Base-by-base conservation (phyloP, 768 basidiomycete species). In the Boletus vermiculosoides region DNA sequence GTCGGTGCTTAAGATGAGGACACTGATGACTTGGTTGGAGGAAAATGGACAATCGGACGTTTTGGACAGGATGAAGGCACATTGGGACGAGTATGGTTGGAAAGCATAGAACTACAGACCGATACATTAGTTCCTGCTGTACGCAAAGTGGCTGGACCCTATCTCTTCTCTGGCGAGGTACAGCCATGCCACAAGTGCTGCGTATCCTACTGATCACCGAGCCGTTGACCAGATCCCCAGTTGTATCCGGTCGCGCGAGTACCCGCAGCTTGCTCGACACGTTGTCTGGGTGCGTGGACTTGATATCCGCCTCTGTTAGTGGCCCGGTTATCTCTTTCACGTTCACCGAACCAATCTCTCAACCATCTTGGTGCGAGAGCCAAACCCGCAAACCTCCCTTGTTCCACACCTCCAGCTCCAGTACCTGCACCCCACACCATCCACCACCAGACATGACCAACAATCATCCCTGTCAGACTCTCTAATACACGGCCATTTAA, bases 381-480 rank as follows among this genome's bases (percentile, higher is more conserved):
- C 54, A 68, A 78, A 22, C 55, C 40, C 18, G 71, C 71, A 56
- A 83, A 69, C 10, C 69, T 62, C 1, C 84, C 78, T 33, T 59
- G 66, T 20, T 71, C 69, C 39, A 61, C 49, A 36, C 71, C 78
- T 28, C 79, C 64, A 63, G 68, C 78, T n/a, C 76, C 66, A 18
- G 70, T 74, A 33, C 74, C 73, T 10, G 69, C 55, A 25, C 82
- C 80, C 78, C 85, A 85, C 9, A 90, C 78, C 25, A 75, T 66
- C 85, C 85, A 90, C 85, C 87, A 92, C 88, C 90, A 94, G 10
- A 82, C 68, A 67, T 94, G 91, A 0, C 92, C 92, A 3, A 86
- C 81, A 33, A 90, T 78, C 34, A 88, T 80, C 9, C 93, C 93
- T 0, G 86, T 85, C 47, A 91, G 67, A 25, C 80, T 74, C 28